Base-by-base conservation (phyloP, 139 green algal genomes). In the Auxenochlorella pyrenoidosa region DNA sequence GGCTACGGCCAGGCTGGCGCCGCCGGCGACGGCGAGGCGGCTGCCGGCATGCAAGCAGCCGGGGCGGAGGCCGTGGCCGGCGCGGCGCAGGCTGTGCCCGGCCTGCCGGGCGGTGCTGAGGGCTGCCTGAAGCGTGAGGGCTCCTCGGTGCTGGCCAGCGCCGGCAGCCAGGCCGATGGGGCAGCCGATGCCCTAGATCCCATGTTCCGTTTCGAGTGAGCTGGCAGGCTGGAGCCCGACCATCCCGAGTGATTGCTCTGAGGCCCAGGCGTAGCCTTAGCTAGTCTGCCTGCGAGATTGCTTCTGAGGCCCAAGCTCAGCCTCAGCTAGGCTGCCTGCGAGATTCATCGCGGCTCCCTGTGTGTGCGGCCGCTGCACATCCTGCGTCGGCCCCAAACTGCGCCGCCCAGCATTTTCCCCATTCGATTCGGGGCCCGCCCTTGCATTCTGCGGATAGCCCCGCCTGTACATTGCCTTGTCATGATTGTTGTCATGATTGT, bases 181-280 rank as follows among this genome's bases (percentile, higher is more conserved):
- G 51, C 15, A 34, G 51, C 32, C n/a, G 66, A 79, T 21, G 24
- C 34, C 66, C 28, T 72, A 2, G 66, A 44, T 16, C 36, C 70
- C 68, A 51, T 87, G 68, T 87, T 87, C 68, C 70, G 71, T 3
- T 16, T 87, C 3, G 82, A 87, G 13, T 87, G 44, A 75, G 44
- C 28, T 1, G 24, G 15, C 47, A 44, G 70, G 16, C 13, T 47
- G 34, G 12, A 76, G 68, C 63, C 54, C 22, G 13, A 24, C 15
- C 54, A 28, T 63, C 18, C 54, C 54, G 8, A 63, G 54, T 63
- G 54, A 24, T 54, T 54, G 47, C 47, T 54, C 47, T 54, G 47
- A 54, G 47, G 47, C n/a, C n/a, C n/a, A n/a, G n/a, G n/a, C n/a
- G n/a, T n/a, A n/a, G n/a, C n/a, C n/a, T n/a, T n/a, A n/a, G n/a